phyloP scores from a whole-genome alignment of 2,329 filamentous ascomycete species.

The Rutstroemia sp. region DNA sequence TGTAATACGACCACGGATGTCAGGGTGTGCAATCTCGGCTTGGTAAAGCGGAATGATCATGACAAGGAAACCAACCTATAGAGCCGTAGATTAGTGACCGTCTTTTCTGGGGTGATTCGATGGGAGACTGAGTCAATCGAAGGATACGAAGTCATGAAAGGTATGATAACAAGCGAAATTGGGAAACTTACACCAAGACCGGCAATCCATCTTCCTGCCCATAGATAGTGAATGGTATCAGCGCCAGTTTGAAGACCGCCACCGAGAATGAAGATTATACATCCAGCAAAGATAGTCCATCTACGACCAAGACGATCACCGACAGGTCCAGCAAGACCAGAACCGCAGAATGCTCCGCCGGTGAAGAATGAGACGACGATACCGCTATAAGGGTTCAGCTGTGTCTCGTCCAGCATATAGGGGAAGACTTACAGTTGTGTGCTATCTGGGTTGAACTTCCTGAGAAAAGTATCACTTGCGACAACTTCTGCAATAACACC shows the following conservation, averaged over 20 bases:
- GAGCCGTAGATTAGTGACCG: too few relatives aligned
- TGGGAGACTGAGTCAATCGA: too few relatives aligned
- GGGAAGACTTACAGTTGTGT: constrained; percentile 22
- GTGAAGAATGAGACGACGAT: constrained; percentile 74
- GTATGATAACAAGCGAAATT: too few relatives aligned
- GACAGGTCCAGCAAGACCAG: constrained; percentile 40
- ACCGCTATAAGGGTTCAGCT: constrained; percentile 39
- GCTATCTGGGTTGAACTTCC: constrained; percentile 31
- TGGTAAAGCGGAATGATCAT: constrained; percentile 35
- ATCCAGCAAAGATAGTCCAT: constrained; percentile 65
- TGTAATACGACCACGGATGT: constrained; percentile 65
- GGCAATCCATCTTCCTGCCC: constrained; percentile 61
- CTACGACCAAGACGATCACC: constrained; percentile 63
- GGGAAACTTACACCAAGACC: constrained; percentile 41
- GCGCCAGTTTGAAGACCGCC: constrained; percentile 69
- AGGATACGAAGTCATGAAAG: too few relatives aligned
- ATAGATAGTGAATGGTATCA: constrained; percentile 49
- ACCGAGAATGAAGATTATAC: constrained; percentile 63
- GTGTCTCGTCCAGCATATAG: background rate
- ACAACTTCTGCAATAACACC: constrained; percentile 30
- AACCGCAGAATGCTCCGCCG: constrained; percentile 48
- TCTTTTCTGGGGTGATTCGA: too few relatives aligned
- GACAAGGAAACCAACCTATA: constrained; percentile 9
- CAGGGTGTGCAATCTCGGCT: constrained; percentile 70
- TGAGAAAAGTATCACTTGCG: constrained; percentile 38